Base-by-base conservation (phyloP, 768 basidiomycete species). In the Russula olivacea region DNA sequence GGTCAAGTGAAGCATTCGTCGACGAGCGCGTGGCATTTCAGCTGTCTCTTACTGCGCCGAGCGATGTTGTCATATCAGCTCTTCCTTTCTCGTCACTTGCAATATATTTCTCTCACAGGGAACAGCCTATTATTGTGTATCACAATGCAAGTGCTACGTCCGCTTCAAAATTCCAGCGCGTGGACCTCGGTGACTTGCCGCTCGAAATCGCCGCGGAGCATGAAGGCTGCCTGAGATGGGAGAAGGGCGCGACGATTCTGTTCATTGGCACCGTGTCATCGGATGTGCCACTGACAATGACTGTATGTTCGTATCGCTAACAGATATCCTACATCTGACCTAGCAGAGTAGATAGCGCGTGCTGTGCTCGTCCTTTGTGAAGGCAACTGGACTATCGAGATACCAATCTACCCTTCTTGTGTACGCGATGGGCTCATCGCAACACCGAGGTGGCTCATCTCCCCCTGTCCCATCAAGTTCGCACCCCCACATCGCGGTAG, bases 11-110 rank as follows among this genome's bases (percentile, higher is more conserved):
- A 61, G 81, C 84, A 28, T 78, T 80, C 56, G 80, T 94, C 5
- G 81, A 78, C 11, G 81, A 86, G 64, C 71, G 75, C 3, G 82
- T 81, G 0, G 82, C 89, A 0, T 97, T 92, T 73, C 94, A 98
- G 72, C 68, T 97, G 9, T 76, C 79, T 9, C 70, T 97, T 34
- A 73, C 77, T 2, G 81, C 88, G 0, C 83, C 85, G 0, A 68
- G 72, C 0, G 68, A 74, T 4, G 76, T 82, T 14, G 71, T 77
- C 0, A 76, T 91, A 21, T 78, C 81, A 5, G 75, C 76, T 0
- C 74, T 96, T 17, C 81, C 87, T 0, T 83, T 97, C 68, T 71
- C 80, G 0, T 79, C 81, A 1, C 69, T 94, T 14, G 72, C 76
- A 1, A 76, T 97, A 7, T 73, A 82, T 47, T 87, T 93, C 69